A percentile compares a stretch with the other conserved stretches of the same genome.
Conservation (phyloP, 2,329 filamentous ascomycete species). For the Colletotrichum spaethianum region DNA sequence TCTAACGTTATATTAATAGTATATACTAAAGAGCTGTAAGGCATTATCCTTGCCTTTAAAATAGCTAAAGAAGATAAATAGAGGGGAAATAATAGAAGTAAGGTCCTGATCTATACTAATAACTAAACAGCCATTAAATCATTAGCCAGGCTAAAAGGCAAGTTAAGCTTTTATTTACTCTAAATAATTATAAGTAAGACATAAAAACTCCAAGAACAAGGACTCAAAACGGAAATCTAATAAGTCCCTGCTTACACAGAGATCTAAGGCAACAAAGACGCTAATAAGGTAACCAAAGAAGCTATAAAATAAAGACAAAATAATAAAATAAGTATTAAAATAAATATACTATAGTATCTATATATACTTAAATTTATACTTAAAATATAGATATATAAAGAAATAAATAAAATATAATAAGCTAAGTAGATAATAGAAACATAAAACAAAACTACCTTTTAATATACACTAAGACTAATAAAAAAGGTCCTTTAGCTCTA, state of each 20-base stretch:
- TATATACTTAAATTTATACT: background rate
- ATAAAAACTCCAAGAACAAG: background rate
- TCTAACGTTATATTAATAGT: background rate
- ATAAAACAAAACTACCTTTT: background rate
- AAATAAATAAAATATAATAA: background rate
- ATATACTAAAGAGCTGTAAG: background rate
- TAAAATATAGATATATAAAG: background rate
- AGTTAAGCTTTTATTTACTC: background rate
- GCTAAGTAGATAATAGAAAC: background rate
- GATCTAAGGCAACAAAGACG: background rate
- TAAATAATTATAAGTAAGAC: background rate
- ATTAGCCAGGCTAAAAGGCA: background rate
- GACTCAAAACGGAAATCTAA: background rate
- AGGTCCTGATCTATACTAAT: background rate
- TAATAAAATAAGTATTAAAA: background rate
- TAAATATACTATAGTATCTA: background rate
- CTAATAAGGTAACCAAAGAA: background rate
- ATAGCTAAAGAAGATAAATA: background rate
- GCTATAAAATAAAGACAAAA: background rate
- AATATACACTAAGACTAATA: background rate
- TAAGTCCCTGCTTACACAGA: background rate
- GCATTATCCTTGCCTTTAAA: background rate
- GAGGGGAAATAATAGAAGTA: background rate
- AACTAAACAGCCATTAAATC: background rate
- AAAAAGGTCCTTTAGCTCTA: background rate